These are phyloP conservation scores for Phyllosticta citribraziliensis DNA, from an alignment of 2,329 filamentous ascomycete genomes.

Conservation along the genomic window DNA sequence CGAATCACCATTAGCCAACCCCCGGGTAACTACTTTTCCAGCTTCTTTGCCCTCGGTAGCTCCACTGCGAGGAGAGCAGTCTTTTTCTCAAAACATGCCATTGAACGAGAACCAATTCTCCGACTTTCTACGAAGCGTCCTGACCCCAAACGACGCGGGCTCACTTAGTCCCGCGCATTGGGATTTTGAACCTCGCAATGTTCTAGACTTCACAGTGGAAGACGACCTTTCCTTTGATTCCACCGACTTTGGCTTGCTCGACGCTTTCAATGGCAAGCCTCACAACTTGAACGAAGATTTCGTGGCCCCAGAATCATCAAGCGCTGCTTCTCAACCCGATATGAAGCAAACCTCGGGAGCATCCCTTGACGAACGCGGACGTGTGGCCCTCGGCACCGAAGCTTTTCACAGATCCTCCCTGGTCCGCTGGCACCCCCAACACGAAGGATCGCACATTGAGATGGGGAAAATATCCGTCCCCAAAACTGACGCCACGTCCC, in stretches of 20 bases:
- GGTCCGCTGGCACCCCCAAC: constrained; percentile 5
- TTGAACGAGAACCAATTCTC: constrained; percentile 6
- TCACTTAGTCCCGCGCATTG: constrained; percentile 1
- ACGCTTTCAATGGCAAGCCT: constrained; percentile 35
- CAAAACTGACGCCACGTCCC: background rate
- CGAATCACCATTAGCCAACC: background rate
- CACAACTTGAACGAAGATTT: constrained; percentile 21
- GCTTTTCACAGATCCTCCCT: constrained; percentile 4
- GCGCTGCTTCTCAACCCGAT: background rate
- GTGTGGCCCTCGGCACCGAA: constrained; percentile 3
- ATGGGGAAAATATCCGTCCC: constrained; percentile 3
- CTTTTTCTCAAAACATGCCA: background rate
- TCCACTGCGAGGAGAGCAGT: background rate
- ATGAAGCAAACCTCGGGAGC: background rate
- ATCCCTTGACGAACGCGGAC: background rate
- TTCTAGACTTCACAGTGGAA: constrained; percentile 36
- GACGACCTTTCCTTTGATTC: constrained; percentile 37
- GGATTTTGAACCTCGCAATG: constrained; percentile 28
- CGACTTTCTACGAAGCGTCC: constrained; percentile 8
- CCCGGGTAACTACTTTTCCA: background rate
- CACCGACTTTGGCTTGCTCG: constrained; percentile 35
- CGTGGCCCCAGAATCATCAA: background rate
- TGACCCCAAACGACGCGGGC: constrained; percentile 2
- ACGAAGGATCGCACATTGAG: constrained; percentile 2
- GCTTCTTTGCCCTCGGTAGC: constrained; percentile 1